A percentile compares a stretch with the other conserved stretches of the same genome.
Evolutionary conservation across 805 yeast genomes (phyloP).

Genomic region (Hyphopichia homilentoma): DNA sequence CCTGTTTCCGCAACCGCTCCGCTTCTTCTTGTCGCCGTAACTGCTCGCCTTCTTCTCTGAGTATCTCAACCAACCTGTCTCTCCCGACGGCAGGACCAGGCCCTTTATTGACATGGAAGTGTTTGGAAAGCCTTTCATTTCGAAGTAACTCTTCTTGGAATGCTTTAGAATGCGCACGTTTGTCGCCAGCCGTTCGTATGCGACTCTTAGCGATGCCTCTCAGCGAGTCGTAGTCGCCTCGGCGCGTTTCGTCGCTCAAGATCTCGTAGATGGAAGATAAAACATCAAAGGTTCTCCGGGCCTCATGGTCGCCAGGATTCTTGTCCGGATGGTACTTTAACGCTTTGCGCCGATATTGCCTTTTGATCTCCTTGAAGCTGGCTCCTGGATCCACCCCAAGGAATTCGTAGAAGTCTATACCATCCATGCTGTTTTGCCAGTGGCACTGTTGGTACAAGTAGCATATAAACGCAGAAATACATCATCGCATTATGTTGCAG

Average conservation of each 20-base stretch:
- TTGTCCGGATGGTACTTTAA: constrained; percentile 41
- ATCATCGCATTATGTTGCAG: too few species aligned
- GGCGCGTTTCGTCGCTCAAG: constrained; percentile 19
- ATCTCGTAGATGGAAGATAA: constrained; percentile 29
- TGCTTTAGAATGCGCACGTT: constrained; percentile 15
- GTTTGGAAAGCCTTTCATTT: constrained; percentile 17
- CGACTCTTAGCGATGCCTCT: too few species aligned
- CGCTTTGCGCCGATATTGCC: constrained; percentile 32
- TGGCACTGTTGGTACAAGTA: too few species aligned
- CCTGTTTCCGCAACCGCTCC: constrained; percentile 9
- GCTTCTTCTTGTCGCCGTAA: constrained; percentile 22
- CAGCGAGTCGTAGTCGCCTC: constrained; percentile 31
- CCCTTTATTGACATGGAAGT: constrained; percentile 2
- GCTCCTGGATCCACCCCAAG: constrained; percentile 21
- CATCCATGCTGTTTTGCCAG: too few species aligned
- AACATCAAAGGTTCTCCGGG: constrained; percentile 23
- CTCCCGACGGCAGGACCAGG: constrained; percentile 2
- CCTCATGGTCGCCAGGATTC: constrained; percentile 22
- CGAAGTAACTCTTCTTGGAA: constrained; percentile 27
- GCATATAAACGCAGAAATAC: neutral
- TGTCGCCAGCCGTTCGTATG: constrained; percentile 18
- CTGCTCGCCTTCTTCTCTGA: constrained; percentile 25
- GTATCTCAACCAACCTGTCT: constrained; percentile 10
- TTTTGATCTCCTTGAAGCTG: constrained; percentile 17
- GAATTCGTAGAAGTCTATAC: constrained; percentile 24